Conservation (phyloP, 257 asterid genomes). For the Plantago ovata region DNA sequence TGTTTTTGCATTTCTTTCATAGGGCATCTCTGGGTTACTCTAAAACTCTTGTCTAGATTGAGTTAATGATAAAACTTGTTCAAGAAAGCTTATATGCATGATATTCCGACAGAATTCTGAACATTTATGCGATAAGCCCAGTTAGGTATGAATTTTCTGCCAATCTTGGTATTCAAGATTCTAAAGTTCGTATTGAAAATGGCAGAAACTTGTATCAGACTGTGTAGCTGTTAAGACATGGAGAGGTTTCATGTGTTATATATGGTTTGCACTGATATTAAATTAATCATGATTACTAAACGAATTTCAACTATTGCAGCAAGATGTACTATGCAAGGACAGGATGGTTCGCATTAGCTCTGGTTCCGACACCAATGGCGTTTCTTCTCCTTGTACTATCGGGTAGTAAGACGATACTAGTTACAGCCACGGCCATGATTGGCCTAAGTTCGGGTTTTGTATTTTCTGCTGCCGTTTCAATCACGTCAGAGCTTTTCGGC, state of each 20-base stretch:
- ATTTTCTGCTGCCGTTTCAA: constrained; percentile 53
- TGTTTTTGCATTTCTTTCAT: neutral
- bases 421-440: constrained; percentile 46
- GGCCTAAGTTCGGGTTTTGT: constrained; percentile 66
- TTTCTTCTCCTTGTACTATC: constrained; percentile 45
- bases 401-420: constrained; percentile 32
- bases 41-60: neutral
- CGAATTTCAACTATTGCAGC: constrained; percentile 33
- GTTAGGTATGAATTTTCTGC: too few species aligned
- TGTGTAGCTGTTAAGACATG: too few species aligned
- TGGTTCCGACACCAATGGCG: constrained; percentile 50
- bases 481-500: constrained; percentile 64
- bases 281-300: constrained; percentile 11
- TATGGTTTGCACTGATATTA: too few species aligned
- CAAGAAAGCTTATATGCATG: neutral
- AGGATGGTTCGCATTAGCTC: constrained; percentile 48
- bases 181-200: too few species aligned
- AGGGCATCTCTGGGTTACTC: neutral
- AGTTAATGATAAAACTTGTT: neutral
- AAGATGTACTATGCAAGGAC: constrained; percentile 47
- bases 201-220: too few species aligned
- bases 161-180: too few species aligned
- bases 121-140: too few species aligned
- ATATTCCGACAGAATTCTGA: too few species aligned
- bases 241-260: too few species aligned